Evolutionary conservation across 2,329 filamentous ascomycete species (phyloP), one percentile per base, ranked within the genome.

Genomic region (Ambrosiella beaveri): DNA sequence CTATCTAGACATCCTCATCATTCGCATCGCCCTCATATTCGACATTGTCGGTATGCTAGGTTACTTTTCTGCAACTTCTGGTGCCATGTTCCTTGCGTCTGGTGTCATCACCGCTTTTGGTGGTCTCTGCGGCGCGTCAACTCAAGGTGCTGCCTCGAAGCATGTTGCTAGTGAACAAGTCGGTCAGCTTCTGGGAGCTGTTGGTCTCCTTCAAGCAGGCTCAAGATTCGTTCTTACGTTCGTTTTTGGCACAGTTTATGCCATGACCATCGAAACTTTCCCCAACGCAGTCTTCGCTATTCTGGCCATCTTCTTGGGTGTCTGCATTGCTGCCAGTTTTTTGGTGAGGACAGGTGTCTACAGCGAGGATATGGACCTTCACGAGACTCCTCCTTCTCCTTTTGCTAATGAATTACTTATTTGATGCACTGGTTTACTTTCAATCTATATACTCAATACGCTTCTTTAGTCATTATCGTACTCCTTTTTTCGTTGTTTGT

Each of bases 121-220:
- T 27, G 90, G 90, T 1, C 82, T 97, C 51, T 90, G 85, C 0
- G 85, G 84, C 40, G 90, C 93, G 1, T 93, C 87, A 0, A 75
- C 95, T 54, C 88, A 95, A 66, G 84, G 86, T 1, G 79, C 85
- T 0, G 73, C 96, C 55, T 96, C 89, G 17, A 97, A 96, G 67
- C 93, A 97, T 68, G 84, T 97, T 0, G 88, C 90, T 0, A 75
- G 82, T 0, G 86, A 93, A 62, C 79, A 80, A 52, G 84, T 93
- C 0, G 93, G 93, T 0, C 83, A 93, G 67, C 73, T 97, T n/a
- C 77, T 98, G 0, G 93, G 93, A 19, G 90, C 89, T 1, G 85
- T 84, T 13, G 93, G 91, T 0, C 74, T 97, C 61, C 71, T 97
- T 59, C 91, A 97, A 69, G 86, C 88, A 0, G 71, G 95, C 40